Conservation (phyloP, 2,329 filamentous ascomycete genomes). For the Alternaria sp. region DNA sequence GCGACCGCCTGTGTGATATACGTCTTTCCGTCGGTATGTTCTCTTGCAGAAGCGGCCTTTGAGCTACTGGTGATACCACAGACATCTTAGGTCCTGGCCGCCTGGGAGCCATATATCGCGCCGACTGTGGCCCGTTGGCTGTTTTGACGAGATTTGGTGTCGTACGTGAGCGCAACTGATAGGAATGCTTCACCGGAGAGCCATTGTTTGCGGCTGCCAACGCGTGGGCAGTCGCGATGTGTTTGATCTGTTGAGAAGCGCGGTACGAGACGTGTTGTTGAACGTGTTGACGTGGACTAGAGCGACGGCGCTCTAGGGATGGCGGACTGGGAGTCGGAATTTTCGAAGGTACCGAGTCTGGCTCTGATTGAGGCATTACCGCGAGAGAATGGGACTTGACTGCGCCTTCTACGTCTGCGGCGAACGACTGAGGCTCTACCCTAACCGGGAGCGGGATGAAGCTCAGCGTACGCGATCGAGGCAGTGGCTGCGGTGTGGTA, state of each 20-base stretch:
- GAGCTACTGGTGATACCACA: slow-evolving; percentile 10
- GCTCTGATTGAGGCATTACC: slow-evolving; percentile 9
- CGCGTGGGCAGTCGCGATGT: slow-evolving; percentile 21
- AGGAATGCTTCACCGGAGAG: slow-evolving; percentile 21
- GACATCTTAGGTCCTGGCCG: slow-evolving; percentile 20
- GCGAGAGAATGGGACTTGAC: slow-evolving; percentile 4
- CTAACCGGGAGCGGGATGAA: slow-evolving; percentile 39
- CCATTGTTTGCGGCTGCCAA: slow-evolving; percentile 9
- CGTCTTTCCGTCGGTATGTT: slow-evolving; percentile 27
- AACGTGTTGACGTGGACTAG: slow-evolving; percentile 38
- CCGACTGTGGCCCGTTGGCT: slow-evolving; percentile 13
- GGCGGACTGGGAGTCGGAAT: slow-evolving; percentile 41
- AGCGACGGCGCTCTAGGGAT: slow-evolving; percentile 18
- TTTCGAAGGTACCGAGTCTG: slow-evolving; percentile 23
- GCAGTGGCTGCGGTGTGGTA: slow-evolving; percentile 26
- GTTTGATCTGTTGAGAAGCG: slow-evolving; percentile 25
- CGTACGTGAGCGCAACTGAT: slow-evolving; percentile 36
- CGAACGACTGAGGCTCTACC: slow-evolving; percentile 12
- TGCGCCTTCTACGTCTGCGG: slow-evolving; percentile 6
- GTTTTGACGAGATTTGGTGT: slow-evolving; percentile 37
- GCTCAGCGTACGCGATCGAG: slow-evolving; percentile 41
- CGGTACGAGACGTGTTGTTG: slow-evolving; percentile 17
- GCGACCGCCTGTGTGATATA: slow-evolving; percentile 21
- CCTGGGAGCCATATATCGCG: slow-evolving; percentile 24
- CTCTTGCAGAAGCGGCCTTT: slow-evolving; percentile 24